These are phyloP conservation scores for Pholiota conissans DNA, from an alignment of 768 basidiomycete species.

Conservation along the genomic window DNA sequence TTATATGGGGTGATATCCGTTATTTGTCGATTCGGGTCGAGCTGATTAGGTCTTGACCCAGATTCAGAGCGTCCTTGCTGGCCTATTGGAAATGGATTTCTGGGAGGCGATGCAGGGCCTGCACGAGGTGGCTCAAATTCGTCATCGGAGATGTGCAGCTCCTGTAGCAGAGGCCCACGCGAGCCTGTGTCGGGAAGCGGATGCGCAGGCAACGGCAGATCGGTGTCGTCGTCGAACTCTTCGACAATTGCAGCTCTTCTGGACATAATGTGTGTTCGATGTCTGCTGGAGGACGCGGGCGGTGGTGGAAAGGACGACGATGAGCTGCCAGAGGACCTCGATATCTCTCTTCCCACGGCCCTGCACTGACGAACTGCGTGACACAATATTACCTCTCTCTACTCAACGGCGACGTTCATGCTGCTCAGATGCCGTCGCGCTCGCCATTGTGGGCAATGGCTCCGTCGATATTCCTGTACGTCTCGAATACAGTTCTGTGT, in stretches of 20 bases:
- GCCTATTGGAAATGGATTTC: slow-evolving; percentile 13
- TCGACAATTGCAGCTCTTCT: slow-evolving; percentile 68
- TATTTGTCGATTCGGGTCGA: slow-evolving; percentile 38
- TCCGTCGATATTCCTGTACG: slow-evolving; percentile 33
- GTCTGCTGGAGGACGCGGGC: slow-evolving; percentile 4
- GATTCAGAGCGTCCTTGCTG: slow-evolving; percentile 18
- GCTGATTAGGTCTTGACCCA: slow-evolving; percentile 21
- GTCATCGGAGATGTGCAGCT: slow-evolving; percentile 59
- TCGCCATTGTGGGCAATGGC: slow-evolving; percentile 31
- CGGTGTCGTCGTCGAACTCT: slow-evolving; percentile 95
- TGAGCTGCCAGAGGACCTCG: background rate
- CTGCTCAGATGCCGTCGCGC: slow-evolving; percentile 31
- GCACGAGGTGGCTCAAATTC: slow-evolving; percentile 45
- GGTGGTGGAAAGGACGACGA: slow-evolving; percentile 1
- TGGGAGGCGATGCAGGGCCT: slow-evolving; percentile 57
- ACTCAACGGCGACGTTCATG: slow-evolving; percentile 31
- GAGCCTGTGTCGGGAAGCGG: slow-evolving; percentile 66
- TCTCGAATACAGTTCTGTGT: too few species aligned
- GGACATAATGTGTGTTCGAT: slow-evolving; percentile 47
- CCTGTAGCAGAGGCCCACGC: slow-evolving; percentile 77
- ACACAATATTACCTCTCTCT: background rate
- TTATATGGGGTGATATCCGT: slow-evolving; percentile 85
- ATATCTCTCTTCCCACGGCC: slow-evolving; percentile 18
- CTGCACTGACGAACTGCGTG: background rate
- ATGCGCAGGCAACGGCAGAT: slow-evolving; percentile 75